Conservation (phyloP, 23 red algal genomes). For the Chondrus crispus region DNA sequence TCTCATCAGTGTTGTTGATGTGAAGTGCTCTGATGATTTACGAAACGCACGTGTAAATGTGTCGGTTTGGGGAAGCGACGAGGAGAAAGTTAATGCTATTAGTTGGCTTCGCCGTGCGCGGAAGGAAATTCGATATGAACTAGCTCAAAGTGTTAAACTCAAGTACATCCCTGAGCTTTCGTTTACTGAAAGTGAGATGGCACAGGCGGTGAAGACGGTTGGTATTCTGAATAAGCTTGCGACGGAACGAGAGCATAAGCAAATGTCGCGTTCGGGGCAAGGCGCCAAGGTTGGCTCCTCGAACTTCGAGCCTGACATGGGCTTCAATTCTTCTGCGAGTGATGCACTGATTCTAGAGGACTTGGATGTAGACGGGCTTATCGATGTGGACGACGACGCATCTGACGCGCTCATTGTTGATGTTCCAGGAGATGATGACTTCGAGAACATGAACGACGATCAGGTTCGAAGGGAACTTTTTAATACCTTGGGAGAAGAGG, state of each 20-base stretch:
- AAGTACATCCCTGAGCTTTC: conserved; percentile 54
- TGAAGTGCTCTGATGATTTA: conserved; percentile 62
- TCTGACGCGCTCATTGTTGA: neutral
- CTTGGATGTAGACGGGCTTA: conserved; percentile 8
- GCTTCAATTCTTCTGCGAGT: conserved; percentile 20
- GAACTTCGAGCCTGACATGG: conserved; percentile 15
- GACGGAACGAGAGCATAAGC: conserved; percentile 27
- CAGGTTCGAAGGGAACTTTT: neutral
- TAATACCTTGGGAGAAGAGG: neutral
- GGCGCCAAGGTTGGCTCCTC: no score
- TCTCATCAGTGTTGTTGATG: conserved; percentile 64
- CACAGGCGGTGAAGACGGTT: conserved; percentile 37
- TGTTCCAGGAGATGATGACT: neutral
- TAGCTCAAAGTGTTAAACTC: conserved; percentile 43
- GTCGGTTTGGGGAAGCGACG: conserved; percentile 45
- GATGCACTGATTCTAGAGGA: conserved; percentile 54
- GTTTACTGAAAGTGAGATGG: conserved; percentile 68
- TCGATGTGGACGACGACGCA: neutral
- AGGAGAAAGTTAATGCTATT: conserved; percentile 29
- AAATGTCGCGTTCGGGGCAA: neutral
- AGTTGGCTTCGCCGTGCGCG: conserved; percentile 42
- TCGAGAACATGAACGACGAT: neutral
- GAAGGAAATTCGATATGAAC: conserved; percentile 56
- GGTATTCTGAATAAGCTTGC: conserved; percentile 43
- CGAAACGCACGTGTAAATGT: conserved; percentile 60